These are phyloP conservation scores for Venturia aucupariae DNA, from an alignment of 2,329 filamentous ascomycete species.

Conservation along the genomic window DNA sequence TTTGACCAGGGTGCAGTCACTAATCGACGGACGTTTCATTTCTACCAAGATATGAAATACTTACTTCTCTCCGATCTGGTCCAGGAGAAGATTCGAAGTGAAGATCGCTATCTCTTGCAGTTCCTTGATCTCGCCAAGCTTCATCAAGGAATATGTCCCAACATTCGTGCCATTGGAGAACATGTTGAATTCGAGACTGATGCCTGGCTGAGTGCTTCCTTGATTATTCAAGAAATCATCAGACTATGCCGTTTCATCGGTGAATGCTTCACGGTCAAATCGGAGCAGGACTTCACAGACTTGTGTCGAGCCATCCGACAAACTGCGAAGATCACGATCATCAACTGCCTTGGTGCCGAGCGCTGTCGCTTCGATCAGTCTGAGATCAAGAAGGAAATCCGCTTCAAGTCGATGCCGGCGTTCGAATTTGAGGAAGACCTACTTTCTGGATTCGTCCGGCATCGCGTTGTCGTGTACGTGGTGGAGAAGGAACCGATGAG, in stretches of 20 bases:
- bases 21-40: constrained; percentile 93
- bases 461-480: constrained; percentile 73
- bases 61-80: constrained; percentile 83
- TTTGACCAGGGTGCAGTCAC: constrained; percentile 94
- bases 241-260: constrained; percentile 80
- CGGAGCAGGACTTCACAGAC: constrained; percentile 53
- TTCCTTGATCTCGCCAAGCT: constrained; percentile 94
- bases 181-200: constrained; percentile 98
- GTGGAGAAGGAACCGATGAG: constrained; percentile 88
- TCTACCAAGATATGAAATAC: constrained; percentile 90
- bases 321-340: constrained; percentile 72
- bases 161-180: constrained; percentile 81
- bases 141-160: constrained; percentile 94
- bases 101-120: constrained; percentile 82
- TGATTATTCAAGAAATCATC: constrained; percentile 93
- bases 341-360: constrained; percentile 85
- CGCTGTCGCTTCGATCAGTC: constrained; percentile 73
- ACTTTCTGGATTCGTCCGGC: constrained; percentile 31
- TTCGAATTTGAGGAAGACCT: constrained; percentile 64
- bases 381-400: constrained; percentile 78
- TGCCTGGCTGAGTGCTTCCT: constrained; percentile 91
- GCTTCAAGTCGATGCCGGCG: constrained; percentile 67
- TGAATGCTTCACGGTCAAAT: constrained; percentile 68
- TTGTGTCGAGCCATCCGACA: constrained; percentile 64
- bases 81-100: constrained; percentile 70